Base-by-base conservation (phyloP, 176 grass and related monocot species). In the Leersia perrieri region DNA sequence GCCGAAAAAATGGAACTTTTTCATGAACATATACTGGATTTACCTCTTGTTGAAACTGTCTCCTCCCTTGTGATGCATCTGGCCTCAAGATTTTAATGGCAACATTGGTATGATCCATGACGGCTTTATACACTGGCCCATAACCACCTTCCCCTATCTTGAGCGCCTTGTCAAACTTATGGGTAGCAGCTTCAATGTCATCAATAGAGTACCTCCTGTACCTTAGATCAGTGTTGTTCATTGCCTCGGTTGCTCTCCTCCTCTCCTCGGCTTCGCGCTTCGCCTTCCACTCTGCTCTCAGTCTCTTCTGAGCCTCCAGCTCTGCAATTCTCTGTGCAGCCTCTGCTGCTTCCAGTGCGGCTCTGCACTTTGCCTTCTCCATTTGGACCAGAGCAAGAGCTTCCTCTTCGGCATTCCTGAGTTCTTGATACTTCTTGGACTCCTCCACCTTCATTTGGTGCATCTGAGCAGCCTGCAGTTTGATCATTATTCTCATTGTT, bases 11-110 rank as follows among this genome's bases (percentile, higher is more conserved):
- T n/a, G n/a, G n/a, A n/a, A n/a, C n/a, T n/a, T n/a, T n/a, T n/a
- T n/a, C n/a, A n/a, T n/a, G n/a, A n/a, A n/a, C n/a, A n/a, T n/a
- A n/a, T n/a, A n/a, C n/a, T n/a, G n/a, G 42, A 69, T 70, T 42
- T 87, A 97, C 95, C 95, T 98, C 95, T 93, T 98, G 95, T 70
- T 95, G 92, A 91, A 98, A 98, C 45, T 98, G 95, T 80, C 66
- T 89, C 79, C 95, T 93, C 63, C 95, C 95, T 47, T 98, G 95
- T 69, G 90, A 79, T 36, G 95, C 95, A 33, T 95, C 95, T 12
- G 95, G 95, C 73, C 95, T 84, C 31, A 98, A 64, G 45, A 94
- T 91, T 80, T 98, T 98, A 66, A 98, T 89, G 13, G 95, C 92
- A 1, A 98, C 95, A 35, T 89, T 91, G 11, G 95, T 98, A 74